Evolutionary conservation across 1,284 basidiomycete genomes (phyloP).

Genomic region (Pseudozyma tsukubaensis): DNA sequence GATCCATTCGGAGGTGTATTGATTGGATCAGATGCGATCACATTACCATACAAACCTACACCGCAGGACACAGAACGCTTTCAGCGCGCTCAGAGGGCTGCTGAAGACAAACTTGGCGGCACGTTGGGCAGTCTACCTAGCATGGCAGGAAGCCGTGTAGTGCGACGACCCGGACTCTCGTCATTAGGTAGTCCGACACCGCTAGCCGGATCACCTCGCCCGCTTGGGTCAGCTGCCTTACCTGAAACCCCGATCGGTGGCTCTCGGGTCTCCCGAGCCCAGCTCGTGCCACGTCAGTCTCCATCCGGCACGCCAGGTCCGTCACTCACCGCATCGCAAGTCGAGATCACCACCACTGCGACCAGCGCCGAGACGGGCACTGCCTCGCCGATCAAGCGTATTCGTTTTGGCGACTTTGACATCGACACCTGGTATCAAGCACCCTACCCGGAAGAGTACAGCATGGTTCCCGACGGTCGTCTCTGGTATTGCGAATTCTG

Average conservation of each 20-base stretch:
- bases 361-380: slow-evolving; percentile 56
- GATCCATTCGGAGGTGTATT: slow-evolving; percentile 84
- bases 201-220: slow-evolving; percentile 27
- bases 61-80: slow-evolving; percentile 80
- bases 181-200: slow-evolving; percentile 5
- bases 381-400: slow-evolving; percentile 70
- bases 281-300: slow-evolving; percentile 25
- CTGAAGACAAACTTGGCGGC: slow-evolving; percentile 75
- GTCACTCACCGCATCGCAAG: slow-evolving; percentile 24
- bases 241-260: slow-evolving; percentile 24
- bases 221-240: slow-evolving; percentile 2
- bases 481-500: slow-evolving; percentile 99
- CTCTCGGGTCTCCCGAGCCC: slow-evolving; percentile 36
- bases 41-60: slow-evolving; percentile 76
- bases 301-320: slow-evolving; percentile 27
- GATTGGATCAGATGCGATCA: slow-evolving; percentile 79
- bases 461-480: slow-evolving; percentile 88
- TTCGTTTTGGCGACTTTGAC: slow-evolving; percentile 93
- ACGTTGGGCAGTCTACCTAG: slow-evolving; percentile 46
- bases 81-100: slow-evolving; percentile 77
- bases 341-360: slow-evolving; percentile 43
- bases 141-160: slow-evolving; percentile 26
- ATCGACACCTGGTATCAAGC: slow-evolving; percentile 99
- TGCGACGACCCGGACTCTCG: slow-evolving; percentile 12
- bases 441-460: slow-evolving; percentile 98